Percentiles rank a stretch among this genome's conserved stretches.
Evolutionary conservation across 1,139 yeast genomes (phyloP).

Genomic region (Wickerhamomyces sp.): DNA sequence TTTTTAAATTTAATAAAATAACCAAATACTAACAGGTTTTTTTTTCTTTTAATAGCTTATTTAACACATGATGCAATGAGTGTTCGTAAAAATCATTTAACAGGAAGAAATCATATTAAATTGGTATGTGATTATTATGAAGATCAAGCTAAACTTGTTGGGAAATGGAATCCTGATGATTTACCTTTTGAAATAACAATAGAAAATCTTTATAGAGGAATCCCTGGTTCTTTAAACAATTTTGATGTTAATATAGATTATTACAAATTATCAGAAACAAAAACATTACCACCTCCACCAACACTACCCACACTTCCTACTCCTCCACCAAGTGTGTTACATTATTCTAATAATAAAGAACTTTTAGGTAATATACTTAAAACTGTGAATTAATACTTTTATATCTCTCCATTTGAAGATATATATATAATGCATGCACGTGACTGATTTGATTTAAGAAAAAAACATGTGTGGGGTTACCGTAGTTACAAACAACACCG

Average conservation of each 20-base stretch:
- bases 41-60: slow-evolving; percentile 42
- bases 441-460: too few relatives aligned
- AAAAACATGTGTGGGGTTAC: too few relatives aligned
- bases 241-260: slow-evolving; percentile 7
- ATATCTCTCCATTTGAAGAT: too few relatives aligned
- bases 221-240: slow-evolving; percentile 36
- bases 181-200: slow-evolving; percentile 38
- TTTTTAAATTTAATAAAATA: too few relatives aligned
- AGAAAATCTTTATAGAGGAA: slow-evolving; percentile 36
- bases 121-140: slow-evolving; percentile 77
- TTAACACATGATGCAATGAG: slow-evolving; percentile 86
- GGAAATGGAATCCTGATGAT: slow-evolving; percentile 39
- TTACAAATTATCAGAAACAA: slow-evolving; percentile 16
- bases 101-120: slow-evolving; percentile 75
- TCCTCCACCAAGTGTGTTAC: slow-evolving; percentile 36
- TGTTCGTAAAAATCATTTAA: slow-evolving; percentile 77
- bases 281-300: slow-evolving; percentile 39
- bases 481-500: background rate
- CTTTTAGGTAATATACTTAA: slow-evolving; percentile 18
- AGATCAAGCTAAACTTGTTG: slow-evolving; percentile 44
- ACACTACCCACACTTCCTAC: slow-evolving; percentile 33
- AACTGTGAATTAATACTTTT: slow-evolving; percentile 16
- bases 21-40: slow-evolving; percentile 7
- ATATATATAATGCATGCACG: too few relatives aligned
- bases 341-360: slow-evolving; percentile 10